A percentile compares a stretch with the other conserved stretches of the same genome.
phyloP scores from a whole-genome alignment of 768 basidiomycete species.

The Kwoniella botswanensis region DNA sequence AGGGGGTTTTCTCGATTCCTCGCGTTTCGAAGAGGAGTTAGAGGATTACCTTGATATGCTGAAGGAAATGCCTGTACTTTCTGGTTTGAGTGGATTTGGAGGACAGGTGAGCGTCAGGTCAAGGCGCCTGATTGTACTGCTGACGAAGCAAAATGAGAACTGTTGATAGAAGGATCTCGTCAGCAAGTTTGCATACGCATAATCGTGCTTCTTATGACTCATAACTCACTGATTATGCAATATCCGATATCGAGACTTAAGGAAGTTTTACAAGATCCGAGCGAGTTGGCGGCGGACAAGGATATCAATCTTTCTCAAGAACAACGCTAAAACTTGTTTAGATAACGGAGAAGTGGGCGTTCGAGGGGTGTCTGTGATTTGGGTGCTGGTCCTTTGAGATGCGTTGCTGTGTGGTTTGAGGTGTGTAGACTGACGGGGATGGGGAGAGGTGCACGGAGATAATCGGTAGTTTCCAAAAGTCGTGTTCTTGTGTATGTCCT shows the following conservation, averaged over 20 bases:
- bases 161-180: not conserved
- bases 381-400: not conserved
- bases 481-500: not conserved
- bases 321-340: not conserved
- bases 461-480: not conserved
- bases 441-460: not conserved
- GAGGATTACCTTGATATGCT: not conserved
- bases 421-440: not conserved
- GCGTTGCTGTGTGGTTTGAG: not conserved
- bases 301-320: not conserved
- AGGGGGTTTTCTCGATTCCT: not conserved
- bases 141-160: not conserved
- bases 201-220: not conserved
- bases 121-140: not conserved
- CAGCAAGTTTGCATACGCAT: not conserved
- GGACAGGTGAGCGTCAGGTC: not conserved
- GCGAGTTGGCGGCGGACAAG: not conserved
- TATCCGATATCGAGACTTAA: not conserved
- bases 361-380: not conserved
- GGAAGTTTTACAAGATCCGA: constrained; percentile 2
- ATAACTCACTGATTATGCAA: not conserved
- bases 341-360: not conserved
- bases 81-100: not conserved
- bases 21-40: not conserved
- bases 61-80: not conserved